A percentile compares a stretch with the other conserved stretches of the same genome.
Conservation (phyloP, 352 stramenopile genomes). For the Pilasporangium apinafurcum region DNA sequence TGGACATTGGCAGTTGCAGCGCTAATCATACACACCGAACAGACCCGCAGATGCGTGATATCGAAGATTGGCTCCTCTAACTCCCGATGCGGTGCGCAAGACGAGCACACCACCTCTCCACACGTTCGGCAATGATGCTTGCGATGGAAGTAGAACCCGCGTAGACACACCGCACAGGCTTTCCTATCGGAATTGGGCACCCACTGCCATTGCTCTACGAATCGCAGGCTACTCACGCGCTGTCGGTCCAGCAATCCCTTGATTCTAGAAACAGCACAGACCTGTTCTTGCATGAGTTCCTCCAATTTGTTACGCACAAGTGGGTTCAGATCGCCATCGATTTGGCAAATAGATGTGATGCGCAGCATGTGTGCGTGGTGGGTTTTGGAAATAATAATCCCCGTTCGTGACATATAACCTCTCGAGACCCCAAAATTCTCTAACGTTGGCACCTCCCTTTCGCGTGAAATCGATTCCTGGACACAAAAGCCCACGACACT, state of each 20-base stretch:
- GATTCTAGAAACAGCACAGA: constrained; percentile 36
- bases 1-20: constrained; percentile 10
- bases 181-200: constrained; percentile 66
- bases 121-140: constrained; percentile 72
- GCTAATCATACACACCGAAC: constrained; percentile 46
- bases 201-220: constrained; percentile 78
- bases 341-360: constrained; percentile 66
- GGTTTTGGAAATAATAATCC: constrained; percentile 62
- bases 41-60: constrained; percentile 59
- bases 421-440: constrained; percentile 53
- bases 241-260: constrained; percentile 49
- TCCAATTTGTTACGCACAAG: constrained; percentile 36
- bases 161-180: constrained; percentile 63
- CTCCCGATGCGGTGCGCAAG: constrained; percentile 46
- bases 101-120: constrained; percentile 67
- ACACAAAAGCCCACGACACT: constrained; percentile 69
- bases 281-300: constrained; percentile 53
- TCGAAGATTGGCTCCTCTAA: constrained; percentile 69
- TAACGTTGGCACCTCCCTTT: constrained; percentile 53
- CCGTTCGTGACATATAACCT: constrained; percentile 46
- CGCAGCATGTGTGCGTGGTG: constrained; percentile 50
- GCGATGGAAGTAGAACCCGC: constrained; percentile 65
- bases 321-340: constrained; percentile 51
- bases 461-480: constrained; percentile 58
- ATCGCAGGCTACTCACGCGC: constrained; percentile 56